These are phyloP conservation scores for Magnolia kwangsiensis DNA, from an alignment of 164 flowering plant species.

Conservation along the genomic window DNA sequence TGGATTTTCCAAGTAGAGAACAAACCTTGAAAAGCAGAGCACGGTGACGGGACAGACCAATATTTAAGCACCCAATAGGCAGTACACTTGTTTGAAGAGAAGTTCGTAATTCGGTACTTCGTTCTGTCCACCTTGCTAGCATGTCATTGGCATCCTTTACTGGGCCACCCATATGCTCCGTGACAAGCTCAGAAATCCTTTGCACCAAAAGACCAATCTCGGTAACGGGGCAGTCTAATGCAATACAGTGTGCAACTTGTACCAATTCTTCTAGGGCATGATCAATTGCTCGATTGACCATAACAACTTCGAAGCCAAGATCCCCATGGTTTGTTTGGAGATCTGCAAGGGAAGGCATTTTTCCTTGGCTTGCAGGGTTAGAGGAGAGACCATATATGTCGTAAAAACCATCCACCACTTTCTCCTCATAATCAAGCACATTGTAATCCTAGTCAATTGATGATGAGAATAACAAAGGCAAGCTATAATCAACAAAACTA, in stretches of 20 bases:
- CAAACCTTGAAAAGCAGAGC: conserved; percentile 96
- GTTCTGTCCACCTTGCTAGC: conserved; percentile 82
- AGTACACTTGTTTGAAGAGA: conserved; percentile 75
- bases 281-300: conserved; percentile 76
- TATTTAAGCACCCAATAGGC: conserved; percentile 85
- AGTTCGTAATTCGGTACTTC: conserved; percentile 63
- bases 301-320: conserved; percentile 73
- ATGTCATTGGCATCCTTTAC: conserved; percentile 81
- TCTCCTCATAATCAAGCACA: conserved; percentile 91
- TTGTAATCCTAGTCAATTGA: conserved; percentile 59
- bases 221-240: conserved; percentile 56
- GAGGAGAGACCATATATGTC: conserved; percentile 67
- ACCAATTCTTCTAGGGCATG: conserved; percentile 73
- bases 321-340: conserved; percentile 60
- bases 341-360: conserved; percentile 83
- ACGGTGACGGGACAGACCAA: conserved; percentile 90
- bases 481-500: neutral
- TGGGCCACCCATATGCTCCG: conserved; percentile 94
- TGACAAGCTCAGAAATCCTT: conserved; percentile 89
- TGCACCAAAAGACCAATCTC: conserved; percentile 57
- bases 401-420: conserved; percentile 89
- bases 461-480: conserved; percentile 1
- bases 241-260: conserved; percentile 86
- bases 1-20: neutral
- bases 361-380: conserved; percentile 55